A percentile compares a stretch with the other conserved stretches of the same genome.
Evolutionary conservation across 345 rosid genomes (phyloP).

Genomic region (Noccaea caerulescens): DNA sequence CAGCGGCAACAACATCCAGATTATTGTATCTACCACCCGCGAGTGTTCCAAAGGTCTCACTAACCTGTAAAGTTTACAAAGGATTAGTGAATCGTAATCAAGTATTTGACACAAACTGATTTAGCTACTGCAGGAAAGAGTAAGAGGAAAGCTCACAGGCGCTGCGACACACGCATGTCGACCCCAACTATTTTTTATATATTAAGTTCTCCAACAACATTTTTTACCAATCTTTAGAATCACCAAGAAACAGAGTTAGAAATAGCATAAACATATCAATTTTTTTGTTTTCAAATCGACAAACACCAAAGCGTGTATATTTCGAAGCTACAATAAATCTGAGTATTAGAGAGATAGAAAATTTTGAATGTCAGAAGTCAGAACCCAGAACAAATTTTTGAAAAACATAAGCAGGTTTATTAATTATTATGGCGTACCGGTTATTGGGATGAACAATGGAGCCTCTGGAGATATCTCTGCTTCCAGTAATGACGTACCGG

Average conservation of each 20-base stretch:
- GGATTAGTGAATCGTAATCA: neutral
- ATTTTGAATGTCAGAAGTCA: no score
- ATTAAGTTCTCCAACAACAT: conserved; percentile 80
- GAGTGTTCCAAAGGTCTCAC: conserved; percentile 88
- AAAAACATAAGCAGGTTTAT: no score
- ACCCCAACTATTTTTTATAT: conserved; percentile 75
- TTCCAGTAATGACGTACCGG: no score
- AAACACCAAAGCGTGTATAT: no score
- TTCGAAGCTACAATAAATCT: no score
- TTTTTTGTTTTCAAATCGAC: no score
- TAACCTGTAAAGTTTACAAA: conserved; percentile 54
- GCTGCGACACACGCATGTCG: conserved; percentile 77
- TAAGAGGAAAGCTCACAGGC: conserved; percentile 54
- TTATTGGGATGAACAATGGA: no score
- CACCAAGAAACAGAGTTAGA: neutral
- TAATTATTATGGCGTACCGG: no score
- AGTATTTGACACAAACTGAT: neutral
- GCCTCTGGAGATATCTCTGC: no score
- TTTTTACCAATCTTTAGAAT: conserved; percentile 68
- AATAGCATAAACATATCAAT: no score
- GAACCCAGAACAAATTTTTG: no score
- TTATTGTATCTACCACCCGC: conserved; percentile 85
- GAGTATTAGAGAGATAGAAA: no score
- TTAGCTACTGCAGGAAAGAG: neutral
- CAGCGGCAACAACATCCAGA: conserved; percentile 76